A percentile compares a stretch with the other conserved stretches of the same genome.
These are phyloP conservation scores for Solanum arcanum DNA, from an alignment of 257 asterid species.

Conservation along the genomic window DNA sequence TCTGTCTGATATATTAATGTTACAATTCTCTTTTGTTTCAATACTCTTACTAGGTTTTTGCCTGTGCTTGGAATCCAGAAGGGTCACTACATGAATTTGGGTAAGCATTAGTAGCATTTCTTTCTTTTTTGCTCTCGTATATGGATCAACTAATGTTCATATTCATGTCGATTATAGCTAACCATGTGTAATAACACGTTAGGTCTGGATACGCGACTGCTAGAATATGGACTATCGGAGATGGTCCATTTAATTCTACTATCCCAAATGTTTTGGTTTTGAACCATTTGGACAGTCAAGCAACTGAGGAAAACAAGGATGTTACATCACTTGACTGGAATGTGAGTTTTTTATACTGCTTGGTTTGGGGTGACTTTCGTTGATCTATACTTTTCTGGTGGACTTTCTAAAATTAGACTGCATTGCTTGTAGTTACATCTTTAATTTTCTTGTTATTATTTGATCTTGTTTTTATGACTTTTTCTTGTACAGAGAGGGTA, in stretches of 20 bases:
- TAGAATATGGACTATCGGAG: constrained; percentile 77
- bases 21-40: neutral
- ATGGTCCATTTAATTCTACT: constrained; percentile 50
- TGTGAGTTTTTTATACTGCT: constrained; percentile 30
- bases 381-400: neutral
- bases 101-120: constrained; percentile 28
- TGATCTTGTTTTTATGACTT: neutral
- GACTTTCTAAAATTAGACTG: neutral
- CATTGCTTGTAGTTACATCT: neutral
- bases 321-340: constrained; percentile 98
- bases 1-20: neutral
- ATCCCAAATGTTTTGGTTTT: constrained; percentile 47
- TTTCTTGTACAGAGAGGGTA: constrained; percentile 57
- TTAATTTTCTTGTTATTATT: neutral
- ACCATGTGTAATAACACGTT: too few relatives aligned
- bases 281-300: constrained; percentile 75
- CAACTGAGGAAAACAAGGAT: constrained; percentile 89
- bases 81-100: constrained; percentile 94
- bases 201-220: constrained; percentile 96
- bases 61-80: constrained; percentile 89
- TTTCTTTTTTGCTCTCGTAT: neutral
- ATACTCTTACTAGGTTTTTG: constrained; percentile 61
- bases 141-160: neutral
- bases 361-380: neutral
- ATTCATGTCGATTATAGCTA: neutral